A percentile compares a stretch with the other conserved stretches of the same genome.
Conservation (phyloP, 164 flowering plant genomes). For the Warburgia ugandensis region DNA sequence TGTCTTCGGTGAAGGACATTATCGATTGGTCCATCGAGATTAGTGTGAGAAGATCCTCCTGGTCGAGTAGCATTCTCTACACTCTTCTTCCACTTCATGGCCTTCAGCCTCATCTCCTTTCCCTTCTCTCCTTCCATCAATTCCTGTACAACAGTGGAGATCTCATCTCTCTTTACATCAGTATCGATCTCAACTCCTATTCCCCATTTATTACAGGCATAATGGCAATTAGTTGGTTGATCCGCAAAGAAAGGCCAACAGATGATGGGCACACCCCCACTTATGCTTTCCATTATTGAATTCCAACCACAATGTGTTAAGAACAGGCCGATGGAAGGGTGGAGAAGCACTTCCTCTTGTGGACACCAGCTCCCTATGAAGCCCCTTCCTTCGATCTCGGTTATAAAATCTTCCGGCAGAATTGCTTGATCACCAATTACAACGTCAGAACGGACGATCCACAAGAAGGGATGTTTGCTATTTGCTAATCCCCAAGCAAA, state of each 20-base stretch:
- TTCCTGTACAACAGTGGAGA: conserved; percentile 15
- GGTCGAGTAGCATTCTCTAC: conserved; percentile 11
- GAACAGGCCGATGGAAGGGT: conserved; percentile 6
- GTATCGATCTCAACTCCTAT: conserved; percentile 14
- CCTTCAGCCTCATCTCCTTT: conserved; percentile 15
- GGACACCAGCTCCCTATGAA: conserved; percentile 37
- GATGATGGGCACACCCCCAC: conserved; percentile 10
- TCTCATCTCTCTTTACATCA: conserved; percentile 15
- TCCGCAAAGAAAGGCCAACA: conserved; percentile 16
- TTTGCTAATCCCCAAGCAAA: conserved; percentile 53
- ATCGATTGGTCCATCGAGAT: too few species aligned
- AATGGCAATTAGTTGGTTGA: conserved; percentile 9
- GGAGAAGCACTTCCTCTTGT: conserved; percentile 28
- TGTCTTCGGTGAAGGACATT: too few species aligned
- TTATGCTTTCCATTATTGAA: conserved; percentile 8
- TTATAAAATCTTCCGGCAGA: conserved; percentile 23
- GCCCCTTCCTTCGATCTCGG: conserved; percentile 23
- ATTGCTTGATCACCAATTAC: conserved; percentile 25
- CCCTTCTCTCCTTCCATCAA: conserved; percentile 24
- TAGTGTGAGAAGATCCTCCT: conserved; percentile 12
- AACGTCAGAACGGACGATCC: conserved; percentile 44
- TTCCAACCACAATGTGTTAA: conserved; percentile 13
- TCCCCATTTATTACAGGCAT: conserved; percentile 13
- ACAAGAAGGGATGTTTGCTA: conserved; percentile 30
- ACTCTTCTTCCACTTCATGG: conserved; percentile 14